Evolutionary conservation across 2,329 filamentous ascomycete genomes (phyloP).

Genomic region (Penicillium sp.): DNA sequence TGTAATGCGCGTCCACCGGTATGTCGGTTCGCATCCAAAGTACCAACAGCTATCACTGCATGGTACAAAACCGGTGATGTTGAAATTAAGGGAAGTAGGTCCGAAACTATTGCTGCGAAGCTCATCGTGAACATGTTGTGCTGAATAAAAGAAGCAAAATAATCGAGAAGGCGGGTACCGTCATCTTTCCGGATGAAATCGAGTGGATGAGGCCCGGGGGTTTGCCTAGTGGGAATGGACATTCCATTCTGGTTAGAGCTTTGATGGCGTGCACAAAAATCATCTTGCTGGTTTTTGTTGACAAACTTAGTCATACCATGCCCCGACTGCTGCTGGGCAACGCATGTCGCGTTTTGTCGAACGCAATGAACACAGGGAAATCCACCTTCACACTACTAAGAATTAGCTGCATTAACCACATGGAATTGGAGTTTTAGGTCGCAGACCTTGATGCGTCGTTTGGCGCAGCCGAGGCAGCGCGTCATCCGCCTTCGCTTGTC

Average conservation of each 20-base stretch:
- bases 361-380: background rate
- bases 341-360: background rate
- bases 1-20: background rate
- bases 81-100: background rate
- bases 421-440: background rate
- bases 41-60: background rate
- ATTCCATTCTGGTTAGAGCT: background rate
- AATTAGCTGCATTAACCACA: background rate
- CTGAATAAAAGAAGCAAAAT: background rate
- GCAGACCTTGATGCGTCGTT: conserved; percentile 8
- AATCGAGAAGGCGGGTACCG: background rate
- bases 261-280: background rate
- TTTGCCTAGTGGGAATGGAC: background rate
- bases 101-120: background rate
- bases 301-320: background rate
- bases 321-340: background rate
- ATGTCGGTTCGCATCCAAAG: background rate
- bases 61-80: background rate
- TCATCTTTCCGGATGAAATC: background rate
- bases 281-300: background rate
- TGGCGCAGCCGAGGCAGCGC: conserved; percentile 5
- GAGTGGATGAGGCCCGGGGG: background rate
- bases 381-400: background rate
- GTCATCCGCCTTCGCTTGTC: conserved; percentile 7
- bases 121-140: background rate